Evolutionary conservation across 345 rosid genomes (phyloP).

Genomic region (Gossypium sturtianum): DNA sequence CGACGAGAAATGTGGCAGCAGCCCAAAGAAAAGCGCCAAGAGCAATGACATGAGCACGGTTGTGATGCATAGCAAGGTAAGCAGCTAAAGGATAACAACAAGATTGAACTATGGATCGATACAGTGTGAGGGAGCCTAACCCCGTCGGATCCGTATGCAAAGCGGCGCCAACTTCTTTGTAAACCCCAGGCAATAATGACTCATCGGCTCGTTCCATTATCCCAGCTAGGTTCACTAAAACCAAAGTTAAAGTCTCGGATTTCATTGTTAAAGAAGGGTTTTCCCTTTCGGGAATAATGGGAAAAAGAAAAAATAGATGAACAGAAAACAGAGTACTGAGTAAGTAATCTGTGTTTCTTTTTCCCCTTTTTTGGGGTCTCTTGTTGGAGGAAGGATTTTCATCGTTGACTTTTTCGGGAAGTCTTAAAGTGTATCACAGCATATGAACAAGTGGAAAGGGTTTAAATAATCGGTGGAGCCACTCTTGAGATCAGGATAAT

Average conservation of each 20-base stretch:
- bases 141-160: constrained; percentile 56
- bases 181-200: constrained; percentile 63
- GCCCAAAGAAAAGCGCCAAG: constrained; percentile 72
- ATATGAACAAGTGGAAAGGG: no score
- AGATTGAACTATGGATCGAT: constrained; percentile 60
- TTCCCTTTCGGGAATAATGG: not conserved
- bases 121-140: constrained; percentile 49
- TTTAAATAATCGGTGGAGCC: no score
- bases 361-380: not conserved
- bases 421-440: not conserved
- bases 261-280: constrained; percentile 23
- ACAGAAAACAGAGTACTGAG: not conserved
- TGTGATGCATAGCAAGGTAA: constrained; percentile 44
- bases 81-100: constrained; percentile 65
- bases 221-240: constrained; percentile 58
- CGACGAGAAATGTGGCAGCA: constrained; percentile 60
- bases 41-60: constrained; percentile 66
- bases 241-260: constrained; percentile 40
- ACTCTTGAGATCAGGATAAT: no score
- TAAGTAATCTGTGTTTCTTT: not conserved
- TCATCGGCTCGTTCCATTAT: constrained; percentile 68
- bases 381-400: not conserved
- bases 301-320: not conserved
- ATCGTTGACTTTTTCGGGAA: not conserved
- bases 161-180: constrained; percentile 59